phyloP scores from a whole-genome alignment of 1,284 basidiomycete species.

The Leccinum pseudoinsigne region DNA sequence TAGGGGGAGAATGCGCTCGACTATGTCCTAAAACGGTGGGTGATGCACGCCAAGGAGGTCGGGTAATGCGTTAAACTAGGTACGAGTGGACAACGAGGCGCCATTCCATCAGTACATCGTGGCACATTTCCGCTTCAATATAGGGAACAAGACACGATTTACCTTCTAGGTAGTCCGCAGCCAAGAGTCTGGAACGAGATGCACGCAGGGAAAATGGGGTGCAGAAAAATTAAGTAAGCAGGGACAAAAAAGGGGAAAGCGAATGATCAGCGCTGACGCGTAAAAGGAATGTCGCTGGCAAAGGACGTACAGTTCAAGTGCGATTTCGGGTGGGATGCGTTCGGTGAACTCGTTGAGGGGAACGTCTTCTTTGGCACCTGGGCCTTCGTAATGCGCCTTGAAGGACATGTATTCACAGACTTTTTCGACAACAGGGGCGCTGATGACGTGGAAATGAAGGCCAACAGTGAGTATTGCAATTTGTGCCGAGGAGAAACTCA shows the following conservation, averaged over 20 bases:
- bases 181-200: conserved; percentile 51
- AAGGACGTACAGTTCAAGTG: conserved; percentile 73
- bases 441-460: conserved; percentile 28
- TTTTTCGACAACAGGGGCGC: conserved; percentile 78
- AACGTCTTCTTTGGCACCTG: conserved; percentile 63
- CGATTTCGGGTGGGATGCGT: conserved; percentile 77
- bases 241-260: neutral
- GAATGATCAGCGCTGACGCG: conserved; percentile 13
- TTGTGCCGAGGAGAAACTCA: neutral
- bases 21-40: neutral
- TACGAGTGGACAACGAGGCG: conserved; percentile 5
- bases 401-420: conserved; percentile 82
- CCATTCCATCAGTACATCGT: conserved; percentile 16
- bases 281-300: conserved; percentile 1
- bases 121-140: conserved; percentile 19
- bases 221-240: conserved; percentile 24
- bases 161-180: conserved; percentile 78
- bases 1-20: neutral
- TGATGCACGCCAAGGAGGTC: neutral
- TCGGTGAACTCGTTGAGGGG: conserved; percentile 73
- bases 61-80: conserved; percentile 17
- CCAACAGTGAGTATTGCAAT: neutral
- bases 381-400: conserved; percentile 66
- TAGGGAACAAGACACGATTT: conserved; percentile 15
- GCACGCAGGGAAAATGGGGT: conserved; percentile 38